A percentile compares a stretch with the other conserved stretches of the same genome.
Conservation (phyloP, 192 early-diverging fungal genomes). For the Umbelopsis ramanniana region DNA sequence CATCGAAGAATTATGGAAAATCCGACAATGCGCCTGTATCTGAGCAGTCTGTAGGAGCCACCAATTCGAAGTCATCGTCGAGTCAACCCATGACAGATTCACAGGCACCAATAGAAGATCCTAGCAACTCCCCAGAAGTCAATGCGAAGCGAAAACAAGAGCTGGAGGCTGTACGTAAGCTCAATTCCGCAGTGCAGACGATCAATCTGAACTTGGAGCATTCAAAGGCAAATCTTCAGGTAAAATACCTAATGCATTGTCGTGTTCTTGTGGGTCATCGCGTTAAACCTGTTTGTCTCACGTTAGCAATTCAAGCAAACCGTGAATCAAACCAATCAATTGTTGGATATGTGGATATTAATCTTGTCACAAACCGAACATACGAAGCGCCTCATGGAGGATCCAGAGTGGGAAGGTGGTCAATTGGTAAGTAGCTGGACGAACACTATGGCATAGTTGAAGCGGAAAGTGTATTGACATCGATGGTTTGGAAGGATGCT, state of each 20-base stretch:
- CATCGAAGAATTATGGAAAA: not conserved
- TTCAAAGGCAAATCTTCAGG: conserved; percentile 13
- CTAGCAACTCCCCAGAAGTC: conserved; percentile 18
- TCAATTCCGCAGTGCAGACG: conserved; percentile 20
- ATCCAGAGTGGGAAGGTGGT: conserved; percentile 54
- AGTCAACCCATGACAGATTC: conserved; percentile 14
- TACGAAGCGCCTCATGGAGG: conserved; percentile 51
- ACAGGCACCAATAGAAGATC: conserved; percentile 28
- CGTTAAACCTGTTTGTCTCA: not conserved
- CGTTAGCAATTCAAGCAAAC: conserved; percentile 54
- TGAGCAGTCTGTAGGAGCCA: not conserved
- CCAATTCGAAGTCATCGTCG: not conserved
- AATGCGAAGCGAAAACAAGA: conserved; percentile 24
- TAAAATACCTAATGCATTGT: not conserved
- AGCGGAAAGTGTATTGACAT: not conserved
- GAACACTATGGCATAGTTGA: not conserved
- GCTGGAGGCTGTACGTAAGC: conserved; percentile 18
- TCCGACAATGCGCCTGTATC: not conserved
- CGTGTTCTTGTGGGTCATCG: not conserved
- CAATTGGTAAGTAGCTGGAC: conserved; percentile 32
- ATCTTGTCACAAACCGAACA: conserved; percentile 59
- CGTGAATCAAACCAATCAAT: conserved; percentile 55
- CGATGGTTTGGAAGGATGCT: not conserved
- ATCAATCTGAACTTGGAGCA: conserved; percentile 27
- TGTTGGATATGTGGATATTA: conserved; percentile 57